These are phyloP conservation scores for Kingdonia uniflora DNA, from an alignment of 164 flowering plant species.

Conservation along the genomic window DNA sequence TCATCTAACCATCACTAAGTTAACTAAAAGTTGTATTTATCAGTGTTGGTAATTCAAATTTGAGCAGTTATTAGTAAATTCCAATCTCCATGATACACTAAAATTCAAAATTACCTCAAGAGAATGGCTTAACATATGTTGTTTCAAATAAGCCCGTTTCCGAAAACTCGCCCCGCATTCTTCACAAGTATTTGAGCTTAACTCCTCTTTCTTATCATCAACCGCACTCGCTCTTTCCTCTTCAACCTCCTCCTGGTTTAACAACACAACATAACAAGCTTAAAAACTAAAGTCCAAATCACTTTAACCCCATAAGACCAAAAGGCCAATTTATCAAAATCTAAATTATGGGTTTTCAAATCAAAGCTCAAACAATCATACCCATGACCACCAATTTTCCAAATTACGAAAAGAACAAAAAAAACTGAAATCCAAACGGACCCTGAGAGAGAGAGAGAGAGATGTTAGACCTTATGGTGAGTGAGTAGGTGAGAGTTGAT, in stretches of 20 bases:
- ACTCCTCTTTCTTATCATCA: conserved; percentile 9
- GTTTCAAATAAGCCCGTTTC: conserved; percentile 78
- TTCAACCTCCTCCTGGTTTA: conserved; percentile 27
- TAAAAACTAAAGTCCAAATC: too few relatives aligned
- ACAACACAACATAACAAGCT: not conserved
- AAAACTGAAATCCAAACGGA: too few relatives aligned
- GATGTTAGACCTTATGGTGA: conserved; percentile 24
- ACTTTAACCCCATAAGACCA: too few relatives aligned
- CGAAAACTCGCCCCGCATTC: conserved; percentile 64
- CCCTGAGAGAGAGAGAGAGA: too few relatives aligned
- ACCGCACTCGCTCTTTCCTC: conserved; percentile 9
- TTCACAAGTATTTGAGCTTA: conserved; percentile 35
- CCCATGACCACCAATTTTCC: not conserved
- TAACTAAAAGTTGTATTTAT: too few relatives aligned
- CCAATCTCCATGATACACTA: too few relatives aligned
- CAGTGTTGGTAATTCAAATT: too few relatives aligned
- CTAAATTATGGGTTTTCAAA: too few relatives aligned
- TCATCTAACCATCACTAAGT: too few relatives aligned
- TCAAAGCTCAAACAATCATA: not conserved
- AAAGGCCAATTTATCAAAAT: too few relatives aligned
- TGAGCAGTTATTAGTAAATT: too few relatives aligned
- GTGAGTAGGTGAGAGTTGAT: conserved; percentile 13
- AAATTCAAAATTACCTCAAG: conserved; percentile 60
- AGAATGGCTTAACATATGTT: conserved; percentile 82
- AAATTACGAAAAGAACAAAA: too few relatives aligned